phyloP scores from a whole-genome alignment of 257 asterid genomes.

The Salvia hispanica region DNA sequence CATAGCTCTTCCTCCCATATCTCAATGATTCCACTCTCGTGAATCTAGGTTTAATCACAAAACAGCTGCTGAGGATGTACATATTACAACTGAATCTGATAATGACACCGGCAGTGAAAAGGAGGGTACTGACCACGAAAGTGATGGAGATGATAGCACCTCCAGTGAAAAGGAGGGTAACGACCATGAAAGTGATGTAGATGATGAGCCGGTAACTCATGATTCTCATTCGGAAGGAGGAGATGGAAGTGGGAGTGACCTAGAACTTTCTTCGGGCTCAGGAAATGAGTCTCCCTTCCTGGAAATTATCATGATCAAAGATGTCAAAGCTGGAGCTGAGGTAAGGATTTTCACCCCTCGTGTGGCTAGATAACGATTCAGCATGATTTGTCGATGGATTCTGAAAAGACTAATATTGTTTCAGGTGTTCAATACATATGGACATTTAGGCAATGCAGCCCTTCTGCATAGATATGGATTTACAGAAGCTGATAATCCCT shows the following conservation, averaged over 20 bases:
- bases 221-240: slow-evolving; percentile 40
- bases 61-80: slow-evolving; percentile 90
- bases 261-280: slow-evolving; percentile 51
- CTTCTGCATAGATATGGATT: slow-evolving; percentile 93
- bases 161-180: slow-evolving; percentile 33
- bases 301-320: slow-evolving; percentile 83
- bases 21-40: slow-evolving; percentile 27
- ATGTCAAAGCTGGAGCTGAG: slow-evolving; percentile 75
- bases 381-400: neutral
- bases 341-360: slow-evolving; percentile 40
- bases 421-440: slow-evolving; percentile 92
- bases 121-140: slow-evolving; percentile 34
- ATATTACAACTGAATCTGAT: slow-evolving; percentile 69
- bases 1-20: slow-evolving; percentile 21
- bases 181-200: slow-evolving; percentile 38
- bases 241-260: slow-evolving; percentile 40
- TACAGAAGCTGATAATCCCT: slow-evolving; percentile 80
- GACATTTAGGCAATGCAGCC: slow-evolving; percentile 86
- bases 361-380: slow-evolving; percentile 5
- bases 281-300: slow-evolving; percentile 50
- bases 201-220: slow-evolving; percentile 36
- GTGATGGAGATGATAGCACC: slow-evolving; percentile 12
- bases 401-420: slow-evolving; percentile 24
- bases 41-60: slow-evolving; percentile 88
- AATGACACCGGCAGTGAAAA: slow-evolving; percentile 36